Evolutionary conservation across 108 stramenopile species (phyloP).

Genomic region (Bacterosira constricta): DNA sequence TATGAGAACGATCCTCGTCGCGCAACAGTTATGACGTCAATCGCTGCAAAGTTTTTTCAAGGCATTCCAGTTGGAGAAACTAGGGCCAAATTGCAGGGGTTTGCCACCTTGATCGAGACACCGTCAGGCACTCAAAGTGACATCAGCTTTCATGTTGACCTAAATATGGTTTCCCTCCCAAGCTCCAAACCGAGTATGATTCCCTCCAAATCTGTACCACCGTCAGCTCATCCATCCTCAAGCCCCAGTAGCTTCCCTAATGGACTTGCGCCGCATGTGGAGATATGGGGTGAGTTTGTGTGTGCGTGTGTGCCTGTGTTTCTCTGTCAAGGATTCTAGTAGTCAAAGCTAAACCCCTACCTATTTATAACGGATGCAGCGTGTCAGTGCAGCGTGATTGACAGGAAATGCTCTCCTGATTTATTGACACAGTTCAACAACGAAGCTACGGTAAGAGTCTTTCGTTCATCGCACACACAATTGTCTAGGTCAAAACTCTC

Average conservation of each 20-base stretch:
- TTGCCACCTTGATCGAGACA: background rate
- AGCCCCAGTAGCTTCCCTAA: background rate
- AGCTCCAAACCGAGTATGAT: no score
- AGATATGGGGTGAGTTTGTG: background rate
- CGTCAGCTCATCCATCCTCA: background rate
- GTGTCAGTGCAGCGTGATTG: background rate
- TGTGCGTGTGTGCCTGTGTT: background rate
- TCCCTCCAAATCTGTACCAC: no score
- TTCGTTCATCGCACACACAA: no score
- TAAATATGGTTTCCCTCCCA: background rate
- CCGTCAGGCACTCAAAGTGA: background rate
- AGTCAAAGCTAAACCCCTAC: background rate
- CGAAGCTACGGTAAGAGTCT: background rate
- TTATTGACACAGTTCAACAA: background rate
- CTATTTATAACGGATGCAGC: background rate
- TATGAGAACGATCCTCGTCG: background rate
- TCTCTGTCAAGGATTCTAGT: background rate
- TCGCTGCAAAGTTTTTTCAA: background rate
- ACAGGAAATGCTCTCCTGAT: background rate
- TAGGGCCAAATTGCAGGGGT: background rate
- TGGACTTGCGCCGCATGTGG: background rate
- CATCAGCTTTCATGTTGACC: background rate
- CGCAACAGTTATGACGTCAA: background rate
- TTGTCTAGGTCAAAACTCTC: background rate
- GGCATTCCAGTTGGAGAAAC: background rate